Evolutionary conservation across 352 stramenopile genomes (phyloP).

Genomic region (Phytophthora ramorum): DNA sequence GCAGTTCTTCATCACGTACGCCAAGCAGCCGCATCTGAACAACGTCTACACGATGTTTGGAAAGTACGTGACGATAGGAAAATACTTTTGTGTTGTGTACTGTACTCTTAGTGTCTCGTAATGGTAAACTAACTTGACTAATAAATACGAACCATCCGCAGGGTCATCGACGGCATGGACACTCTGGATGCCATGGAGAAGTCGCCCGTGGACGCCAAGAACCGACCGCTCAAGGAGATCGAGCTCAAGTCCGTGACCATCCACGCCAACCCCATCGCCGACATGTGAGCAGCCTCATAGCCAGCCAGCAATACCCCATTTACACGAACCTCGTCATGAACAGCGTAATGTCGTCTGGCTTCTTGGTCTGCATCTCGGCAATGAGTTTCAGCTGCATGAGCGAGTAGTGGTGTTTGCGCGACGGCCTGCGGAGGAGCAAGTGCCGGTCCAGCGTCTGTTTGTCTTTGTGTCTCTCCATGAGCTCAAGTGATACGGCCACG

Average conservation of each 20-base stretch:
- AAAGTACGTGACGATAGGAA: slow-evolving; percentile 61
- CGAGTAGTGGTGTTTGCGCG: slow-evolving; percentile 75
- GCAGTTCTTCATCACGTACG: slow-evolving; percentile 99
- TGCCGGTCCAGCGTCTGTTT: slow-evolving; percentile 66
- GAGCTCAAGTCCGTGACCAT: slow-evolving; percentile 90
- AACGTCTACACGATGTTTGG: slow-evolving; percentile 98
- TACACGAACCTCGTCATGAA: slow-evolving; percentile 66
- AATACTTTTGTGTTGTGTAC: slow-evolving; percentile 4
- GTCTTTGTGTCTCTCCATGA: slow-evolving; percentile 57
- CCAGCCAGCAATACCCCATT: slow-evolving; percentile 3
- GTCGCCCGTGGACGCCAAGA: slow-evolving; percentile 91
- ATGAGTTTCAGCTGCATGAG: slow-evolving; percentile 76
- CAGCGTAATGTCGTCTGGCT: slow-evolving; percentile 83
- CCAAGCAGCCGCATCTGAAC: slow-evolving; percentile 97
- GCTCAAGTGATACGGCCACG: slow-evolving; percentile 52
- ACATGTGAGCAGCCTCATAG: slow-evolving; percentile 39
- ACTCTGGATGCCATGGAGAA: slow-evolving; percentile 98
- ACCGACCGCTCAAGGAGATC: slow-evolving; percentile 91
- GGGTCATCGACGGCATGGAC: slow-evolving; percentile 96
- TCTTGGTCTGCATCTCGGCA: slow-evolving; percentile 77
- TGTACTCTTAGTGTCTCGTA: slow-evolving; percentile 14
- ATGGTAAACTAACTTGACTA: slow-evolving; percentile 4
- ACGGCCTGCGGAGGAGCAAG: slow-evolving; percentile 54
- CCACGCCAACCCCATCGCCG: slow-evolving; percentile 93
- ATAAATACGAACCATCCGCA: slow-evolving; percentile 45